Conservation (phyloP, 164 flowering plant species). For the Taxillus chinensis region DNA sequence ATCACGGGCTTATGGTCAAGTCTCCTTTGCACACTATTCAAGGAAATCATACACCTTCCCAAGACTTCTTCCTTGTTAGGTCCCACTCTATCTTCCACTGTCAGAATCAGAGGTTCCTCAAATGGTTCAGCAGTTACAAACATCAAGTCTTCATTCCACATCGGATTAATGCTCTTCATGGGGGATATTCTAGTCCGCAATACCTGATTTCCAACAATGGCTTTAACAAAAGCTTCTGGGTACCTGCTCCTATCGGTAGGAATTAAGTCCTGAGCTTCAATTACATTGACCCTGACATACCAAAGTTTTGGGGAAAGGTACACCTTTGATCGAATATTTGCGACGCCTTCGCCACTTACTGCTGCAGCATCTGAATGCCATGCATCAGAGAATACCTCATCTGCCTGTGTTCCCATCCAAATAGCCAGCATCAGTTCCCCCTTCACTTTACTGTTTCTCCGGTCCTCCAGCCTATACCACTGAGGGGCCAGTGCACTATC, state of each 20-base stretch:
- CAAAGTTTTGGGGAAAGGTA: constrained; percentile 6
- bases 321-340: constrained; percentile 5
- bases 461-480: constrained; percentile 7
- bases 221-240: constrained; percentile 3
- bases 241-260: constrained; percentile 3
- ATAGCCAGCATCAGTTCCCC: constrained; percentile 6
- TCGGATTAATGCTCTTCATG: neutral
- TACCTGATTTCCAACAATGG: neutral
- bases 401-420: constrained; percentile 5
- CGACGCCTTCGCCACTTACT: neutral
- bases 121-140: constrained; percentile 2
- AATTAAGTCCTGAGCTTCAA: constrained; percentile 5
- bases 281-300: constrained; percentile 5
- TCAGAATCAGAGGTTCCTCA: constrained; percentile 2
- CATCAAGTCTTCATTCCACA: constrained; percentile 7
- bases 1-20: constrained; percentile 4
- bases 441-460: neutral
- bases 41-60: constrained; percentile 2
- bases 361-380: constrained; percentile 6
- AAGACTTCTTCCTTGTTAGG: constrained; percentile 2
- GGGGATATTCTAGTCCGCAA: neutral
- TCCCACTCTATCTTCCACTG: constrained; percentile 2
- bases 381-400: constrained; percentile 5
- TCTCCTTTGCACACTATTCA: constrained; percentile 1
- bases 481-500: constrained; percentile 3